Base-by-base conservation (phyloP, 139 green algal species). In the Penium margaritaceum region DNA sequence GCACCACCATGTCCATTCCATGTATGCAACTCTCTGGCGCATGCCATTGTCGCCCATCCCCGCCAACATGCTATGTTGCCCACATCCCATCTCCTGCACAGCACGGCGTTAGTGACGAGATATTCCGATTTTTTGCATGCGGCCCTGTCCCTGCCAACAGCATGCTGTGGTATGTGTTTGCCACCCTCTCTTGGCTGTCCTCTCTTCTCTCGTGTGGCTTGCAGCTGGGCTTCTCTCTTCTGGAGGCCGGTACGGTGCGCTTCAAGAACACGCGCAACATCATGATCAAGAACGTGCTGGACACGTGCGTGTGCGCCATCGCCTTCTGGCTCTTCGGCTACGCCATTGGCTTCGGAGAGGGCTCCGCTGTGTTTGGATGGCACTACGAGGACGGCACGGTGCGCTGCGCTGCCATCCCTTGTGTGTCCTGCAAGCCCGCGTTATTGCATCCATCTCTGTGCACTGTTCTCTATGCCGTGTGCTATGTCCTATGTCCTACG, bases 241-340 rank as follows among this genome's bases (percentile, higher is more conserved):
- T 81, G 12, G 74, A 81, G 41, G 54, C 74, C 7, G 74, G 74
- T 21, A 82, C 69, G 3, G 74, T 81, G 0, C 70, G 74, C 0
- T 73, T 46, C 12, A 81, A 81, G 71, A 81, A 81, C 71, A 81
- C 74, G 9, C 72, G 72, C 15, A 81, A 81, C 38, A 81, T 81
- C 41, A 81, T 81, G 74, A 78, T 81, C 9, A 81, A 81, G 70
- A 81, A 81, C 63, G 74, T 81, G 27, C 65, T 81, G 58, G 74
- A 81, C 57, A 67, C 74, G 32, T 81, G 74, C 30, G 44, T 81
- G 1, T 75, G 70, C 35, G 74, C 74, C 21, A 82, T 81, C 0
- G 71, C 71, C 47, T 78, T 78, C 39, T 78, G 71, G 71, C 38
- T 64, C 30, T 54, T 80, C 32, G 73, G 73, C 32, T 80, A 70